Base-by-base conservation (phyloP, 306 rosid genomes). In the Prosopis cineraria region DNA sequence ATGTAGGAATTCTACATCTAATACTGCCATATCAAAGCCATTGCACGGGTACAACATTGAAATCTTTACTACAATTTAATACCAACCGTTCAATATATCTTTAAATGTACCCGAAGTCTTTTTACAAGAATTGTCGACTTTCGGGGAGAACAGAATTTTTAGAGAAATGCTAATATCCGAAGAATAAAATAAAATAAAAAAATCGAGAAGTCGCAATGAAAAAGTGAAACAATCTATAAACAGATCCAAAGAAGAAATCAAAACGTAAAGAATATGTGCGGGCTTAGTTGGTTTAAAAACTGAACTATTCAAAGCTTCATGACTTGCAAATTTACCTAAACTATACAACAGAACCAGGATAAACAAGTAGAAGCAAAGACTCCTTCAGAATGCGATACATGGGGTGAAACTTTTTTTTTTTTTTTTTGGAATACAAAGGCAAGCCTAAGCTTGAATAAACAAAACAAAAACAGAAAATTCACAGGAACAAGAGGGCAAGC, bases 341-440 rank as follows among this genome's bases (percentile, higher is more conserved):
- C 70, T 84, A 75, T 70, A 86, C 85, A 83, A 31, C 75, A 78
- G 16, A 65, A 79, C 37, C n/a, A 17, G 20, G 20, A 68, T 60
- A 34, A 27, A 44, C 6, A 34, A 22, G 33, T 20, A 29, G 39
- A 83, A 62, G 75, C 58, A 52, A 27, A 11, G 62, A 48, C 41
- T 60, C 30, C 31, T 30, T 20, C 48, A 47, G 68, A 52, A 73
- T 79, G 68, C 10, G 79, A 8, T 67, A 31, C 67, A 60, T 11
- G 24, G 56, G 67, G 68, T 22, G 71, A 50, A 50, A 40, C n/a
- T n/a, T n/a, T n/a, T n/a, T n/a, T n/a, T n/a, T n/a, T n/a, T n/a
- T n/a, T n/a, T n/a, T n/a, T n/a, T n/a, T n/a, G n/a, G n/a, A n/a
- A n/a, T n/a, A n/a, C n/a, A n/a, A n/a, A n/a, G n/a, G n/a, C n/a